These are phyloP conservation scores for Przewalskia tangutica DNA, from an alignment of 257 asterid genomes.

Conservation along the genomic window DNA sequence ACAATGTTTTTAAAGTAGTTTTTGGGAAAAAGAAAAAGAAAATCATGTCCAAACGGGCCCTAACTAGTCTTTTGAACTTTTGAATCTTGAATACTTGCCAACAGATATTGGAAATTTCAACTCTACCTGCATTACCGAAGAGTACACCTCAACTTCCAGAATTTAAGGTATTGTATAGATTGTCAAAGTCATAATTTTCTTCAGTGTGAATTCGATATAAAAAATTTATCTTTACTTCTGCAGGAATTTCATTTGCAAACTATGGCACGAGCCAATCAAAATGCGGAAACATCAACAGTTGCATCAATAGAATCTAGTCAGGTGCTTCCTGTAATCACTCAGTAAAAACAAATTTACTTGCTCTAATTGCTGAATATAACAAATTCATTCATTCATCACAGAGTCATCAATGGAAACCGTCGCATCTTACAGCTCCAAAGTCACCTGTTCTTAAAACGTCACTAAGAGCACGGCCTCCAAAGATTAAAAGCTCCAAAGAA, in stretches of 20 bases:
- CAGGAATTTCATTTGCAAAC: constrained; percentile 94
- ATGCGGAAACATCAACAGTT: constrained; percentile 59
- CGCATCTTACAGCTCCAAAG: constrained; percentile 68
- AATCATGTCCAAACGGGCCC: too few species aligned
- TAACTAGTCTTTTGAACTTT: neutral
- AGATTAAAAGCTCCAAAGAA: constrained; percentile 56
- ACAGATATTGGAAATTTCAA: constrained; percentile 61
- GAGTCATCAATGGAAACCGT: constrained; percentile 57
- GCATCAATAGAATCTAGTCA: constrained; percentile 55
- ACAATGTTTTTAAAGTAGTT: too few species aligned
- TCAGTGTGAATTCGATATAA: neutral
- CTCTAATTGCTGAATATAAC: neutral
- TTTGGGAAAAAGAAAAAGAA: too few species aligned
- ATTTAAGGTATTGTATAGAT: constrained; percentile 49
- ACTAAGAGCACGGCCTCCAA: constrained; percentile 78
- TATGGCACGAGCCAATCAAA: constrained; percentile 71
- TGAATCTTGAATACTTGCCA: neutral
- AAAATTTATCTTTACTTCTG: neutral
- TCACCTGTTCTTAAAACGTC: constrained; percentile 77
- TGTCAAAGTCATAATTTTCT: neutral
- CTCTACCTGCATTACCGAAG: constrained; percentile 54
- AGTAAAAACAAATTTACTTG: neutral
- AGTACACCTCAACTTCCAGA: constrained; percentile 71
- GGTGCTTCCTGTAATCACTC: neutral
- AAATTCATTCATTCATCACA: constrained; percentile 14